A percentile compares a stretch with the other conserved stretches of the same genome.
Evolutionary conservation across 2,329 filamentous ascomycete species (phyloP).

Genomic region (Ophiocordyceps sinensis): DNA sequence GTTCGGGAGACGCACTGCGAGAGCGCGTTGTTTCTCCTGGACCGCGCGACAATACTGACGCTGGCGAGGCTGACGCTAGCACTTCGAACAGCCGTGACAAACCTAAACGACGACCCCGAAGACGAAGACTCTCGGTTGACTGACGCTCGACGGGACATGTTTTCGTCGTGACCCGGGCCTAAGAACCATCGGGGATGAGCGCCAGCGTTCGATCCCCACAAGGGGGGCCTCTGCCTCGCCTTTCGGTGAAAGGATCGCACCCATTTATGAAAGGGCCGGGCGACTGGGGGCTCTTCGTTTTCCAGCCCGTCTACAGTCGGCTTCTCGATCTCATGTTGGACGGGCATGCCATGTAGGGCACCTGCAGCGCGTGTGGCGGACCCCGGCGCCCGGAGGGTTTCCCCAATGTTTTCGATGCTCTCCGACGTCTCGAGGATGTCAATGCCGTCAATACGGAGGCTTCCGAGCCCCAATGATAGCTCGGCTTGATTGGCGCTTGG

Average conservation of each 20-base stretch:
- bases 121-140: slow-evolving; percentile 28
- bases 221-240: slow-evolving; percentile 23
- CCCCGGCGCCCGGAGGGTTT: slow-evolving; percentile 1
- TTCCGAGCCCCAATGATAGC: slow-evolving; percentile 10
- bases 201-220: slow-evolving; percentile 1
- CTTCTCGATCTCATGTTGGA: slow-evolving; percentile 3
- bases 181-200: slow-evolving; percentile 2
- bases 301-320: slow-evolving; percentile 1
- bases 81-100: slow-evolving; percentile 69
- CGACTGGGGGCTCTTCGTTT: slow-evolving; percentile 4
- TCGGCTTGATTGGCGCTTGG: slow-evolving; percentile 17
- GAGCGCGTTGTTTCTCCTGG: slow-evolving; percentile 34
- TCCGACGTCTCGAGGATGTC: slow-evolving; percentile 23
- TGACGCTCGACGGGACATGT: neutral
- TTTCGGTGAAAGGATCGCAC: slow-evolving; percentile 53
- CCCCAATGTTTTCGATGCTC: slow-evolving; percentile 14
- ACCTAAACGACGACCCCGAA: slow-evolving; percentile 62
- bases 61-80: slow-evolving; percentile 66
- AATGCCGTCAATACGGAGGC: slow-evolving; percentile 12
- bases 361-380: neutral
- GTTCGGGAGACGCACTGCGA: slow-evolving; percentile 42
- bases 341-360: too few species aligned
- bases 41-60: slow-evolving; percentile 51
- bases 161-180: neutral
- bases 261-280: slow-evolving; percentile 54